Base-by-base conservation (phyloP, 805 yeast genomes). In the Candida morakotiae region DNA sequence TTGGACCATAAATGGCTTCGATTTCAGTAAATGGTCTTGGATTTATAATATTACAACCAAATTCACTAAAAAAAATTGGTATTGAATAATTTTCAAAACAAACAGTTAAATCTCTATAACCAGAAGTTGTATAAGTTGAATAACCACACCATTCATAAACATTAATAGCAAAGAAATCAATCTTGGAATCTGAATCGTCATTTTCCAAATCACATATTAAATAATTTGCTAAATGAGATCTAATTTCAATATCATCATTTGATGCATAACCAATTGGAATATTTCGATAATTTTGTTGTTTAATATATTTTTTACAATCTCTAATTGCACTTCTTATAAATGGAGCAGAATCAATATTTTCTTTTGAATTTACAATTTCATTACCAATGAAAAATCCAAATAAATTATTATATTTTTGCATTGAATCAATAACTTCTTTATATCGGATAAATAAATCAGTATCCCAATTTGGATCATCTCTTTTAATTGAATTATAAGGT, bases 121-220 rank as follows among this genome's bases (percentile, higher is more conserved):
- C 69, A 2, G 66, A 60, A 5, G 67, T 56, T 13, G 56, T 48
- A 34, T 52, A 64, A 4, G 59, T 47, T 11, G 68, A 62, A 41
- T 59, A 62, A 1, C 69, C 69, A 52, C 71, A 64, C 71, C 71
- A 64, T 44, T 62, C 67, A 41, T 62, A 64, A 57, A 62, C 62
- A 40, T 61, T 64, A 19, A 64, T 40, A 3, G 61, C 68, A 31
- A 62, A 52, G 48, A 64, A 63, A 38, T 64, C 69, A 10, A 55
- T 63, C 4, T 40, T 14, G 14, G 26, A 17, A 14, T 16, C 5
- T 10, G n/a, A 16, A 21, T 31, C 20, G 5, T 28, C 22, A n/a
- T 28, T 37, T 21, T 46, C 47, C n/a, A 47, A 46, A 9, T 47
- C 52, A 43, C 69, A 64, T 27, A 52, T 54, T 34, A 62, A 55